phyloP scores from a whole-genome alignment of 75 land plant genomes.

The Cunninghamia lanceolata region DNA sequence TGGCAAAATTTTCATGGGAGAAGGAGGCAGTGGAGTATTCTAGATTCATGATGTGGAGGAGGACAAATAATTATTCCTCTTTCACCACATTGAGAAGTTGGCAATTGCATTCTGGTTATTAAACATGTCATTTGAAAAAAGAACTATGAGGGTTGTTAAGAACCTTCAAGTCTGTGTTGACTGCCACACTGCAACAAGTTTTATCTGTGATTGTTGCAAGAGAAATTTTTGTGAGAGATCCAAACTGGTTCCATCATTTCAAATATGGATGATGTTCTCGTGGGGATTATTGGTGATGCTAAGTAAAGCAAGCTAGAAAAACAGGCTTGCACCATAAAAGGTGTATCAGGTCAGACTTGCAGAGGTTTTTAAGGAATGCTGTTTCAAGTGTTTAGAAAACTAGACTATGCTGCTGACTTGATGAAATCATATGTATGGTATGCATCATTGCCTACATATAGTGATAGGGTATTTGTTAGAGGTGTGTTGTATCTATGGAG shows the following conservation, averaged over 20 bases:
- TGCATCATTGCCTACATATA: not conserved
- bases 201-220: not conserved
- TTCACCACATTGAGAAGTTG: slow-evolving; percentile 2
- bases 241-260: not conserved
- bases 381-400: not conserved
- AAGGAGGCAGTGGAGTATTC: not conserved
- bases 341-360: not conserved
- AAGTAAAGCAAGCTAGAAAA: not conserved
- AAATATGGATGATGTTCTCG: slow-evolving; percentile 7
- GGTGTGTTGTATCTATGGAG: not conserved
- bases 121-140: not conserved
- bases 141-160: not conserved
- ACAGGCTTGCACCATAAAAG: not conserved
- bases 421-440: not conserved
- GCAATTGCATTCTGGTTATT: slow-evolving; percentile 1
- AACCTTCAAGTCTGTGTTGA: slow-evolving; percentile 14
- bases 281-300: not conserved
- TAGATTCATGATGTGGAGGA: not conserved
- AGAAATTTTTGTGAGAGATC: not conserved
- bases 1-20: not conserved
- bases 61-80: not conserved
- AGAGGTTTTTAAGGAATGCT: not conserved
- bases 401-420: not conserved
- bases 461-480: not conserved
- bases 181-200: slow-evolving; percentile 1